These are phyloP conservation scores for Coniosporium tulheliwenetii DNA, from an alignment of 2,329 filamentous ascomycete species.

Conservation along the genomic window DNA sequence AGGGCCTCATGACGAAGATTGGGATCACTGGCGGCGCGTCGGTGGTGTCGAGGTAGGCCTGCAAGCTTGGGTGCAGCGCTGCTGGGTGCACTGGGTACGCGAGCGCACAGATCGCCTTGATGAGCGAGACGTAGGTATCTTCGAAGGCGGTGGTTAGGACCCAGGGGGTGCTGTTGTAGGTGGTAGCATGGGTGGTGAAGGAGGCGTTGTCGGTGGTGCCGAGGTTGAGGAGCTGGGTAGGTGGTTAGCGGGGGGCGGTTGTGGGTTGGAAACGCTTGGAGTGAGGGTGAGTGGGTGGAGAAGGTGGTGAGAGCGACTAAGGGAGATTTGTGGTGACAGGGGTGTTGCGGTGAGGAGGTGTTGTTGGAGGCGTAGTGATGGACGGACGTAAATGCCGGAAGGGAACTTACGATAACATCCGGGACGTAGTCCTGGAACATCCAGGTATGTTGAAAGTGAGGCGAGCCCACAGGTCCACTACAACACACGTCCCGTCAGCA, in stretches of 20 bases:
- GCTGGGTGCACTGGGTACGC: conserved; percentile 9
- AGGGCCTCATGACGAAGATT: conserved; percentile 22
- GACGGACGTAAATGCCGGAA: no score
- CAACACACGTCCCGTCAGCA: neutral
- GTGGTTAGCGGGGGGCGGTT: no score
- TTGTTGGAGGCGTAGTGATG: neutral
- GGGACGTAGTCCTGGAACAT: conserved; percentile 18
- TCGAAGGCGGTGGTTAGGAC: conserved; percentile 15
- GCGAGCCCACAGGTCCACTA: conserved; percentile 13
- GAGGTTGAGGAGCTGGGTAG: conserved; percentile 18
- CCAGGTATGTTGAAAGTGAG: conserved; percentile 17
- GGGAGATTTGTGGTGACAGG: no score
- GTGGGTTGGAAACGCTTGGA: no score
- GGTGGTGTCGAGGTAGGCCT: conserved; percentile 7
- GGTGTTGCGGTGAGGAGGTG: neutral
- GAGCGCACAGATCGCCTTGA: conserved; percentile 16
- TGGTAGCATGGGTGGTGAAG: conserved; percentile 11
- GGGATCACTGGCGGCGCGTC: conserved; percentile 12
- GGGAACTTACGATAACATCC: conserved; percentile 14
- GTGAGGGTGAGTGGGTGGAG: no score
- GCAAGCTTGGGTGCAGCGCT: conserved; percentile 3
- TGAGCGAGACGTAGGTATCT: conserved; percentile 18
- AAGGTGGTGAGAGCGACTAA: no score
- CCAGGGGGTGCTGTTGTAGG: conserved; percentile 15
- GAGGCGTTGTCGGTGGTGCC: conserved; percentile 15